Percentiles rank a stretch among this genome's conserved stretches.
Conservation (phyloP, 176 grass and related monocot species). For the Ampelocalamus luodianensis region DNA sequence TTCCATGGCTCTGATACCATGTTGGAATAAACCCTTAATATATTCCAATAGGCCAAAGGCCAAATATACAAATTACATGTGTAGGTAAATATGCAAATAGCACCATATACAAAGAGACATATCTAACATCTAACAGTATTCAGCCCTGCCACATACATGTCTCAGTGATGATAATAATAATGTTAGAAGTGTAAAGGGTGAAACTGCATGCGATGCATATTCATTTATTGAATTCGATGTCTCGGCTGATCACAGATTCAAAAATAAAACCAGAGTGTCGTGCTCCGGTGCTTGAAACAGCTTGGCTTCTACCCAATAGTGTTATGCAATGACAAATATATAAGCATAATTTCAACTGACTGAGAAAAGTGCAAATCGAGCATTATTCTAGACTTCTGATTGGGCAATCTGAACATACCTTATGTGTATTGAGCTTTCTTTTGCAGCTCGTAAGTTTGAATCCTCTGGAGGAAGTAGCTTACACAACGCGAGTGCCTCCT, state of each 20-base stretch:
- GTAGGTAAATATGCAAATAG: too few species aligned
- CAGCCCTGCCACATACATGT: conserved; percentile 13
- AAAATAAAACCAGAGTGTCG: conserved; percentile 6
- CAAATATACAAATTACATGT: too few species aligned
- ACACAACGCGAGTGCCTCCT: conserved; percentile 92
- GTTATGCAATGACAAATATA: conserved; percentile 24
- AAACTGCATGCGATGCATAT: not conserved
- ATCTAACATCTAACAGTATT: not conserved
- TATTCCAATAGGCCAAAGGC: too few species aligned
- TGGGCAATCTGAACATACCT: conserved; percentile 57
- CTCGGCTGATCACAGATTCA: conserved; percentile 6
- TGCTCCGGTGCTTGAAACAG: conserved; percentile 23
- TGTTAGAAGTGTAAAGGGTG: not conserved
- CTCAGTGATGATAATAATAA: not conserved
- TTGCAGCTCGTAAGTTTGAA: conserved; percentile 88
- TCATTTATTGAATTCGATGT: conserved; percentile 25
- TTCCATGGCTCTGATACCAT: too few species aligned
- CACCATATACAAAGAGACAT: too few species aligned
- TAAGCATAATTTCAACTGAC: conserved; percentile 12
- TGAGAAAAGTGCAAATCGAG: conserved; percentile 15
- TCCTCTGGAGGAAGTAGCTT: conserved; percentile 98
- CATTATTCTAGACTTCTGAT: conserved; percentile 6
- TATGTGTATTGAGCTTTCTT: conserved; percentile 98
- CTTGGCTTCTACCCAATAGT: not conserved
- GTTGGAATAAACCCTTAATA: too few species aligned